Evolutionary conservation across 2,329 filamentous ascomycete species (phyloP).

Genomic region (Bipolaris bicolor): DNA sequence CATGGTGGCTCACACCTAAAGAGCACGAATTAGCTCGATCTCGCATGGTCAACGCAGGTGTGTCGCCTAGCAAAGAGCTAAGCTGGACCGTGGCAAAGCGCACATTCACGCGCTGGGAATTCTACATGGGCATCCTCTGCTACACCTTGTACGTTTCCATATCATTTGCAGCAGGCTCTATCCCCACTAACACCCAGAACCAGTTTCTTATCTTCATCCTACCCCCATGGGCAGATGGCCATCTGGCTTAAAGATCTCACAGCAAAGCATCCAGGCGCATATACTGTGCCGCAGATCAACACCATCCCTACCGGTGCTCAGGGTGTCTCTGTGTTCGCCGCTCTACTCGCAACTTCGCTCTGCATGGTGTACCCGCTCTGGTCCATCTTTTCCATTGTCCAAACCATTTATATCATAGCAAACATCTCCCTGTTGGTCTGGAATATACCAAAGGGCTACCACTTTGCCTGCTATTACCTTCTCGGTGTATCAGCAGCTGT

Average conservation of each 20-base stretch:
- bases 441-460: constrained; percentile 56
- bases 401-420: constrained; percentile 52
- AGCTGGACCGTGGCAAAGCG: constrained; percentile 54
- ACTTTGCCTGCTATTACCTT: constrained; percentile 46
- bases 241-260: constrained; percentile 60
- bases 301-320: constrained; percentile 57
- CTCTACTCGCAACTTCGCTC: constrained; percentile 58
- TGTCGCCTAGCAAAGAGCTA: constrained; percentile 51
- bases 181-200: neutral
- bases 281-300: constrained; percentile 58
- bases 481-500: constrained; percentile 45
- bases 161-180: neutral
- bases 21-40: constrained; percentile 41
- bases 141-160: constrained; percentile 54
- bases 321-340: constrained; percentile 57
- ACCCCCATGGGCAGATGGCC: constrained; percentile 58
- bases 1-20: constrained; percentile 55
- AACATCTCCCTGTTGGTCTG: constrained; percentile 57
- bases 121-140: constrained; percentile 57
- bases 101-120: constrained; percentile 58
- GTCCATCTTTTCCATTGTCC: constrained; percentile 55
- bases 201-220: constrained; percentile 47
- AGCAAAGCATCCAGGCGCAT: constrained; percentile 40
- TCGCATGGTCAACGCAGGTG: constrained; percentile 39
- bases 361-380: constrained; percentile 60